Evolutionary conservation across 2,329 filamentous ascomycete genomes (phyloP).

Genomic region (Teratosphaeriaceae sp.): DNA sequence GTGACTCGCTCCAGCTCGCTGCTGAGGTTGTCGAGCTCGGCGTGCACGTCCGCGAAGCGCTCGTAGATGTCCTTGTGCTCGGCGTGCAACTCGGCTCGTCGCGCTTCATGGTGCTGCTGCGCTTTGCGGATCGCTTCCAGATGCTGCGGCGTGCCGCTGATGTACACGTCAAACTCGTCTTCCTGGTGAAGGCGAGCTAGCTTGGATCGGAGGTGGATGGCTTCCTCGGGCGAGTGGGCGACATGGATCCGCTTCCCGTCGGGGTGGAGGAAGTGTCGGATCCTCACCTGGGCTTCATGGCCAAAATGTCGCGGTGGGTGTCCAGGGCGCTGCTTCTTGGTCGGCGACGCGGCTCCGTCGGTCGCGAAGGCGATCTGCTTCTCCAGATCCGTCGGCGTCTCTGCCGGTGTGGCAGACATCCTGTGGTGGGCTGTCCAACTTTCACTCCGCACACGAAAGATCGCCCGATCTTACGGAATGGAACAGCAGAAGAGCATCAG

Average conservation of each 20-base stretch:
- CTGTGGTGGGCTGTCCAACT: not conserved
- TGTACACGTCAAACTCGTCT: constrained; percentile 49
- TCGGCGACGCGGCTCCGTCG: not conserved
- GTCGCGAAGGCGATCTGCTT: not conserved
- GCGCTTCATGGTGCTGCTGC: constrained; percentile 48
- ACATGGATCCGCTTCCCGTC: constrained; percentile 52
- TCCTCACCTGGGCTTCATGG: constrained; percentile 30
- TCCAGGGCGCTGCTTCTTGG: not conserved
- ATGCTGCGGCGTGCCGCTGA: constrained; percentile 50
- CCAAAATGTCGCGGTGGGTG: constrained; percentile 3
- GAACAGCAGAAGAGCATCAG: not conserved
- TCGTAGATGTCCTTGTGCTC: constrained; percentile 47
- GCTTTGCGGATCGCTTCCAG: constrained; percentile 45
- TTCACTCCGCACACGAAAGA: too few species aligned
- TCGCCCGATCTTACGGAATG: too few species aligned
- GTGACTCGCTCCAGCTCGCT: constrained; percentile 49
- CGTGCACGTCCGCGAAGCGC: constrained; percentile 51
- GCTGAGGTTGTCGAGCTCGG: constrained; percentile 47
- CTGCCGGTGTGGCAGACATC: not conserved
- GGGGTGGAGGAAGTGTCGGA: constrained; percentile 50
- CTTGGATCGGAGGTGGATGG: constrained; percentile 40
- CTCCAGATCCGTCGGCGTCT: not conserved
- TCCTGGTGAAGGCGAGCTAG: constrained; percentile 32
- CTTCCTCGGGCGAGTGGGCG: constrained; percentile 50
- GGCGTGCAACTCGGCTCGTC: constrained; percentile 41